phyloP scores from a whole-genome alignment of 768 basidiomycete genomes.

The Paxillus rubicundulus region DNA sequence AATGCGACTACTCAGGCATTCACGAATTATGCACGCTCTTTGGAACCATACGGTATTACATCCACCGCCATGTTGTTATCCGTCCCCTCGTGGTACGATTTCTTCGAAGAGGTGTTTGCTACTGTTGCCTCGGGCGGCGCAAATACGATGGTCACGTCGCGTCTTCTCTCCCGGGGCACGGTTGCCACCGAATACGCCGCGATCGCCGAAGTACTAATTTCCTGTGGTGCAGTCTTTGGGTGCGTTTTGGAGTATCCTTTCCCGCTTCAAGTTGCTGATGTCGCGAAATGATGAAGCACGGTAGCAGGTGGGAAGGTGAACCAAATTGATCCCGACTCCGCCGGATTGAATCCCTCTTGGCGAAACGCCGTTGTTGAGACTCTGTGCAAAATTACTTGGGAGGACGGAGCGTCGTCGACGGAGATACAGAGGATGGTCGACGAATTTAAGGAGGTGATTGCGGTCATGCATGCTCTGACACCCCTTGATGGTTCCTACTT shows the following conservation, averaged over 20 bases:
- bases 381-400: conserved; percentile 11
- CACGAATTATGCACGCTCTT: conserved; percentile 19
- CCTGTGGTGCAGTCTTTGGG: too few relatives aligned
- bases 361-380: conserved; percentile 35
- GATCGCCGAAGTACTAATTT: conserved; percentile 21
- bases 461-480: conserved; percentile 24
- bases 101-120: conserved; percentile 13
- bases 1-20: conserved; percentile 34
- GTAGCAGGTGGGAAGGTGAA: conserved; percentile 45
- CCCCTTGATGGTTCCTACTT: conserved; percentile 42
- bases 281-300: conserved; percentile 29
- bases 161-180: conserved; percentile 33
- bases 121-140: conserved; percentile 18
- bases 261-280: too few relatives aligned
- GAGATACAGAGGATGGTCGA: conserved; percentile 12
- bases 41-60: conserved; percentile 17
- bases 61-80: conserved; percentile 24
- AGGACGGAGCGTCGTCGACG: conserved; percentile 11
- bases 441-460: conserved; percentile 10
- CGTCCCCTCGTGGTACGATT: conserved; percentile 25
- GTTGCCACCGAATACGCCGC: conserved; percentile 19
- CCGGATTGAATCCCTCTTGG: conserved; percentile 49
- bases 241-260: too few relatives aligned
- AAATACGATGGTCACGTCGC: conserved; percentile 30
- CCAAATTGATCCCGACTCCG: conserved; percentile 34